These are phyloP conservation scores for Ogataea naganishii DNA, from an alignment of 805 yeast genomes.

Conservation along the genomic window DNA sequence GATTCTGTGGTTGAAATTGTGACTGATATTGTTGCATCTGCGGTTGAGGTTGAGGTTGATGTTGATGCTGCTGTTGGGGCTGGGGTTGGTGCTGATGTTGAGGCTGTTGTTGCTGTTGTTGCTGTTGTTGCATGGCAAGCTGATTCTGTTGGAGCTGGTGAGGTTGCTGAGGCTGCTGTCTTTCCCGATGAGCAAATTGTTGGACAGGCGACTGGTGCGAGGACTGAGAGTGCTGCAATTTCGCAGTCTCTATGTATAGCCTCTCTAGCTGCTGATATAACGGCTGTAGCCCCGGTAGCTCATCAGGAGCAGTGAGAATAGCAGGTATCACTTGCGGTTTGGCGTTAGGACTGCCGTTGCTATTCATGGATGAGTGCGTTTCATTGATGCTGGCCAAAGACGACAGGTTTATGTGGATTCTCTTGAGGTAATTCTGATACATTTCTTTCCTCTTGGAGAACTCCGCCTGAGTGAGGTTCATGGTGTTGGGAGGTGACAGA, in stretches of 20 bases:
- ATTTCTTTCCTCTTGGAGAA: conserved; percentile 19
- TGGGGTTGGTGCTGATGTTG: conserved; percentile 12
- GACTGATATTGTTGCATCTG: conserved; percentile 1
- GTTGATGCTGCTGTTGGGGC: conserved; percentile 13
- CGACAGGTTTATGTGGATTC: conserved; percentile 27
- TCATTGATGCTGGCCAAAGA: conserved; percentile 29
- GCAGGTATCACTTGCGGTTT: conserved; percentile 29
- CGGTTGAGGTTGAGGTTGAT: too few relatives aligned
- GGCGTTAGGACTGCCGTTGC: conserved; percentile 16
- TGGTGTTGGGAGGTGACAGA: conserved; percentile 5
- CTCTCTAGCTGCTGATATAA: conserved; percentile 39
- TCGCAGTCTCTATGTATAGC: conserved; percentile 37
- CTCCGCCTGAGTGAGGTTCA: conserved; percentile 12
- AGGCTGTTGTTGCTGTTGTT: conserved; percentile 10
- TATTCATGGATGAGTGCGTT: conserved; percentile 20
- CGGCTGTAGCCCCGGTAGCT: conserved; percentile 42
- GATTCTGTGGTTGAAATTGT: conserved; percentile 4
- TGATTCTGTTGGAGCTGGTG: conserved; percentile 18
- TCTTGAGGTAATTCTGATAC: conserved; percentile 24
- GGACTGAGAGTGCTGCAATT: conserved; percentile 10
- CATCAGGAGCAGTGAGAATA: conserved; percentile 45
- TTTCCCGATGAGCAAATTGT: conserved; percentile 23
- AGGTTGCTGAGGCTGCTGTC: conserved; percentile 21
- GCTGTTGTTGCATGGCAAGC: conserved; percentile 17
- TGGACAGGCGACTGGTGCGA: conserved; percentile 9